phyloP scores from a whole-genome alignment of 2,329 filamentous ascomycete genomes.

The Aspergillus latus region DNA sequence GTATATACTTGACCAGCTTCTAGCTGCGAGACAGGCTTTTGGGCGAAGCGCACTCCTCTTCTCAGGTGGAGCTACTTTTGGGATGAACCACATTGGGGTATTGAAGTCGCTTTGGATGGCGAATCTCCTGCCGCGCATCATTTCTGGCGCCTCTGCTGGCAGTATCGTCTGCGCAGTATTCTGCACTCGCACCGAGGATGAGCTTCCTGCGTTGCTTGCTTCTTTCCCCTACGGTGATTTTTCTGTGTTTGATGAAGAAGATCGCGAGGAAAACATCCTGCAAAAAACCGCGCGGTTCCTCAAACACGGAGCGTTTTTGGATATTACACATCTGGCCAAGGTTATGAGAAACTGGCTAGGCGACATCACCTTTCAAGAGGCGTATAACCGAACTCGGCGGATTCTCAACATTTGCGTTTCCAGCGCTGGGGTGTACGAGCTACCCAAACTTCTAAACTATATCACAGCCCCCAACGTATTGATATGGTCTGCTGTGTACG shows the following conservation, averaged over 20 bases:
- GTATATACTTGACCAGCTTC: conserved; percentile 65
- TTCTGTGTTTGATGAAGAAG: conserved; percentile 72
- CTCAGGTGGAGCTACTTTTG: conserved; percentile 84
- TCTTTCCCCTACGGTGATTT: conserved; percentile 78
- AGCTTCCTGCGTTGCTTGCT: conserved; percentile 68
- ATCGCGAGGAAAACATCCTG: conserved; percentile 61
- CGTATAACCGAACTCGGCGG: conserved; percentile 88
- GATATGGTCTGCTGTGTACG: conserved; percentile 87
- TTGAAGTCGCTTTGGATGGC: conserved; percentile 76
- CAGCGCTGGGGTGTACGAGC: conserved; percentile 79
- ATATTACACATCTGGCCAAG: conserved; percentile 75
- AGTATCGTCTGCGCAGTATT: conserved; percentile 82
- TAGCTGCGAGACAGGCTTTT: conserved; percentile 74
- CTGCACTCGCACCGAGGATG: conserved; percentile 74
- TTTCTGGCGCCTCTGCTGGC: conserved; percentile 83
- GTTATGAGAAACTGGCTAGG: conserved; percentile 81
- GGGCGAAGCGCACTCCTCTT: conserved; percentile 80
- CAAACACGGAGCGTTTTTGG: conserved; percentile 80
- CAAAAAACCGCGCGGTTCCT: conserved; percentile 70
- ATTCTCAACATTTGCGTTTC: conserved; percentile 95
- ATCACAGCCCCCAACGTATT: conserved; percentile 90
- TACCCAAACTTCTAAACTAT: conserved; percentile 86
- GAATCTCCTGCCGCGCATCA: conserved; percentile 75
- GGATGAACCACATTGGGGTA: conserved; percentile 89
- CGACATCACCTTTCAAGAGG: conserved; percentile 92